Percentiles rank a stretch among this genome's conserved stretches.
phyloP scores from a whole-genome alignment of 805 yeast genomes.

The Saturnispora dispora region DNA sequence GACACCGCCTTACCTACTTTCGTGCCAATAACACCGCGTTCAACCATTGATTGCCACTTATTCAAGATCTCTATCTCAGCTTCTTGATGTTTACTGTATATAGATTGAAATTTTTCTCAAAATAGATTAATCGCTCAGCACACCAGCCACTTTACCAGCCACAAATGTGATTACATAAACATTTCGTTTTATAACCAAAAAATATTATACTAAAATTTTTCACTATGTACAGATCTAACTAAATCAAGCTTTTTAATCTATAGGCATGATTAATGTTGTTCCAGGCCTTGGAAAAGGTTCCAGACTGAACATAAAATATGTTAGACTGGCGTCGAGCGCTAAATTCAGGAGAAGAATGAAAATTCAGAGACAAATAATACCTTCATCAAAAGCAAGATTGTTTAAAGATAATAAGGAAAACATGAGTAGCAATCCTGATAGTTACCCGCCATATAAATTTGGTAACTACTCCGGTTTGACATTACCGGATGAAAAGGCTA shows the following conservation, averaged over 20 bases:
- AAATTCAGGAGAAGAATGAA: constrained; percentile 6
- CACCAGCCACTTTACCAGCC: background rate
- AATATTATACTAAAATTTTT: background rate
- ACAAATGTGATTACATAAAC: background rate
- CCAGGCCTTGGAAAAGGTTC: background rate
- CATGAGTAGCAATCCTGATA: constrained; percentile 9
- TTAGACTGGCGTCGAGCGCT: background rate
- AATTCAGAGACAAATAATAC: constrained; percentile 14
- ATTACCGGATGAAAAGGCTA: constrained; percentile 28
- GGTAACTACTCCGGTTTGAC: constrained; percentile 43
- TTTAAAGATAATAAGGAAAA: background rate
- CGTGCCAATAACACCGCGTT: background rate
- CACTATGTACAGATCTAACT: background rate
- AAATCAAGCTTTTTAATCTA: background rate
- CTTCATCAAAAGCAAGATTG: constrained; percentile 7
- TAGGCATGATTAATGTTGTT: background rate
- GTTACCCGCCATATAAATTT: constrained; percentile 29
- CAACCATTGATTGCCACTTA: background rate
- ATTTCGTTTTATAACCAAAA: background rate
- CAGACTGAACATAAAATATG: background rate
- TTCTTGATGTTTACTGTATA: background rate
- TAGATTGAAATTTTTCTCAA: background rate
- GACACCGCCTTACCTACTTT: background rate
- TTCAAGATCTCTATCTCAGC: background rate
- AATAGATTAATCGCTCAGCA: background rate